Evolutionary conservation across 1,139 yeast genomes (phyloP).

Genomic region (Diutina siamensis): DNA sequence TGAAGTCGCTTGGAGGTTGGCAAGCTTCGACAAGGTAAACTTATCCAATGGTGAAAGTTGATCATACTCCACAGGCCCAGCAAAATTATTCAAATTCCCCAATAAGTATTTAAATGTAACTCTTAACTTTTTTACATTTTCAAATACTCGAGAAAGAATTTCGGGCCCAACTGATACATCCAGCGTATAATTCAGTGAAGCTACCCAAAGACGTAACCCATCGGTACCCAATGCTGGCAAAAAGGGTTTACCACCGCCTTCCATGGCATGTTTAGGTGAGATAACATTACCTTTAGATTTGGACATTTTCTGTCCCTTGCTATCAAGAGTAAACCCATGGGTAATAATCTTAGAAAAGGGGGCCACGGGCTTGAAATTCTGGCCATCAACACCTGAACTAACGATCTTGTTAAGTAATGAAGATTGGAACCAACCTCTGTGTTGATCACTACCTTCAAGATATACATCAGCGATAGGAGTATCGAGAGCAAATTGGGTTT

Average conservation of each 20-base stretch:
- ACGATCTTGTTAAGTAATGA: conserved; percentile 74
- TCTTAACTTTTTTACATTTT: conserved; percentile 69
- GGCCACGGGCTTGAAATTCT: conserved; percentile 31
- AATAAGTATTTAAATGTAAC: conserved; percentile 70
- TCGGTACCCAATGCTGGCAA: conserved; percentile 78
- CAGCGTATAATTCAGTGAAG: conserved; percentile 73
- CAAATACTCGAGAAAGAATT: conserved; percentile 64
- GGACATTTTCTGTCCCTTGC: conserved; percentile 83
- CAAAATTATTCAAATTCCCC: conserved; percentile 52
- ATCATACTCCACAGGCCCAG: conserved; percentile 16
- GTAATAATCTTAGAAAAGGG: conserved; percentile 76
- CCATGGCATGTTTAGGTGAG: conserved; percentile 53
- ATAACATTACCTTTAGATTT: conserved; percentile 82
- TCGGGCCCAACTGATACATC: conserved; percentile 72
- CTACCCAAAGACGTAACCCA: conserved; percentile 85
- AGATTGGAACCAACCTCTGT: conserved; percentile 98
- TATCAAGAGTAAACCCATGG: conserved; percentile 89
- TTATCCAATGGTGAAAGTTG: conserved; percentile 50
- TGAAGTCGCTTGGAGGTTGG: conserved; percentile 32
- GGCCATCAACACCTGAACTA: conserved; percentile 24
- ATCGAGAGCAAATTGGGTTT: conserved; percentile 10
- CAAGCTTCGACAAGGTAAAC: conserved; percentile 46
- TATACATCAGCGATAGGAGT: conserved; percentile 60
- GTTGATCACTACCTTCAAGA: conserved; percentile 94
- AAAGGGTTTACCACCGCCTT: conserved; percentile 46